These are phyloP conservation scores for Torulaspora microellipsoides DNA, from an alignment of 805 yeast species.

Conservation along the genomic window DNA sequence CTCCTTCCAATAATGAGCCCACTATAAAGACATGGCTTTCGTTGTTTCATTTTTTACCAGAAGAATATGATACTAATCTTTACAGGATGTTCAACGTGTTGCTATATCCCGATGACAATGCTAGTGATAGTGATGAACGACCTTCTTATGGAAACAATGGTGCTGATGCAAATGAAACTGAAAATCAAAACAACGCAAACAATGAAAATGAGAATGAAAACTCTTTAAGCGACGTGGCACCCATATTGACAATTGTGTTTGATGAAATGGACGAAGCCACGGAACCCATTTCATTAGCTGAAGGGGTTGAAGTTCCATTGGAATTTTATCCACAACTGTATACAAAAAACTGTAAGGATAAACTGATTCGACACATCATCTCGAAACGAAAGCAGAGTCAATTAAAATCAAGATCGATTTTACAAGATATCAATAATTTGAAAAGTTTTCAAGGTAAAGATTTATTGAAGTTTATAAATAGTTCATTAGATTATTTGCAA, in stretches of 20 bases:
- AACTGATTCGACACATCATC: slow-evolving; percentile 25
- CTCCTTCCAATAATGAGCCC: slow-evolving; percentile 18
- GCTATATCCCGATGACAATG: slow-evolving; percentile 25
- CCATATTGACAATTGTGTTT: slow-evolving; percentile 30
- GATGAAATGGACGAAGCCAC: slow-evolving; percentile 31
- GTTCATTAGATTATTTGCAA: slow-evolving; percentile 26
- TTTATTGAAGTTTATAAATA: slow-evolving; percentile 25
- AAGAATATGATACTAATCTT: slow-evolving; percentile 31
- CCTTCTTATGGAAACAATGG: neutral
- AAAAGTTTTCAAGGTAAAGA: slow-evolving; percentile 34
- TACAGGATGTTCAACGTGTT: slow-evolving; percentile 34
- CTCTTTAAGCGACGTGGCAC: slow-evolving; percentile 26
- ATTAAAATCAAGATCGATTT: slow-evolving; percentile 13
- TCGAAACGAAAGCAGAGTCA: slow-evolving; percentile 22
- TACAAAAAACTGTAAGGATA: slow-evolving; percentile 25
- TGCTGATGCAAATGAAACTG: slow-evolving; percentile 1
- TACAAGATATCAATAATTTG: slow-evolving; percentile 23
- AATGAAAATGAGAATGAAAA: slow-evolving; percentile 19
- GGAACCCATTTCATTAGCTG: slow-evolving; percentile 15
- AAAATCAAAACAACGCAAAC: neutral
- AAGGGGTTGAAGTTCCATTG: slow-evolving; percentile 32
- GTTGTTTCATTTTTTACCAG: slow-evolving; percentile 33
- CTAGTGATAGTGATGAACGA: slow-evolving; percentile 6
- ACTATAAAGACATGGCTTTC: slow-evolving; percentile 25
- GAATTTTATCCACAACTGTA: slow-evolving; percentile 35